Evolutionary conservation across 805 yeast genomes (phyloP).

Genomic region (Metschnikowia colocasiae): DNA sequence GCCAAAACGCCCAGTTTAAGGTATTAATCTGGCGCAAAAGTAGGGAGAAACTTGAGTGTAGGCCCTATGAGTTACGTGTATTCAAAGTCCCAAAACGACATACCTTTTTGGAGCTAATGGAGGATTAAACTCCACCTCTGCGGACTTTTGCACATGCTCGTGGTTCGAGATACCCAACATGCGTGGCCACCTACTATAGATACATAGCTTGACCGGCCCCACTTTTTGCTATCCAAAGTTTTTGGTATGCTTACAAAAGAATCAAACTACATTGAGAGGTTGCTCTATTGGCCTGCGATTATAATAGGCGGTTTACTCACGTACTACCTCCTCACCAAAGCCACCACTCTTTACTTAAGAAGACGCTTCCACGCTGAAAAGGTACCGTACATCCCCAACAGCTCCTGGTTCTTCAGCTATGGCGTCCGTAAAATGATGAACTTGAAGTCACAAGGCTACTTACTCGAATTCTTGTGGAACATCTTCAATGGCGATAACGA

Average conservation of each 20-base stretch:
- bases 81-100: not conserved
- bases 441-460: conserved; percentile 7
- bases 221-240: not conserved
- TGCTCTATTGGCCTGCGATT: not conserved
- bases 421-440: conserved; percentile 1
- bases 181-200: not conserved
- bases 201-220: not conserved
- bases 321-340: not conserved
- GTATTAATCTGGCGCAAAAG: not conserved
- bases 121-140: not conserved
- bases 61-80: no score
- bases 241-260: not conserved
- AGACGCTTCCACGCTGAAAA: not conserved
- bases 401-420: conserved; percentile 1
- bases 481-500: conserved; percentile 9
- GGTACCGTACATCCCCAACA: conserved; percentile 1
- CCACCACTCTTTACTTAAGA: not conserved
- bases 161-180: not conserved
- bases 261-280: not conserved
- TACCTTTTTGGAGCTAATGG: not conserved
- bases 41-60: not conserved
- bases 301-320: not conserved
- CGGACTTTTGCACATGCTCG: not conserved
- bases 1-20: not conserved
- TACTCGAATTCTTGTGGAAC: conserved; percentile 9